Evolutionary conservation across 768 basidiomycete species (phyloP).

Genomic region (Tulasnella sp.): DNA sequence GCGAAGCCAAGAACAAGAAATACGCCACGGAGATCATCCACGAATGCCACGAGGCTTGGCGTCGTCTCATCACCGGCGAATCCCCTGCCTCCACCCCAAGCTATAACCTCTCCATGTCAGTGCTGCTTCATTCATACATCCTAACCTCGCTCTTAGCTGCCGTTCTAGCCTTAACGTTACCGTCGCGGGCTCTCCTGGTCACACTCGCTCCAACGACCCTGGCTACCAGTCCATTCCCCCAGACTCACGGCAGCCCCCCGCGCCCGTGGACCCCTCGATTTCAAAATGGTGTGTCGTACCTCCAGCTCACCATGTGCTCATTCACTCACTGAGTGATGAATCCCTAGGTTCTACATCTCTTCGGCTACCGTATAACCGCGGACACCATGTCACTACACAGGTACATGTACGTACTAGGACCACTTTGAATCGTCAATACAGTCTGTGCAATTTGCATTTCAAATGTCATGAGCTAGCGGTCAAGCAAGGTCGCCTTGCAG

Average conservation of each 20-base stretch:
- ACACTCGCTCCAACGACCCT: constrained; percentile 48
- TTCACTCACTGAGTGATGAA: neutral
- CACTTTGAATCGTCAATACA: neutral
- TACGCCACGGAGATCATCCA: constrained; percentile 99
- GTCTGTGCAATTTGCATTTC: neutral
- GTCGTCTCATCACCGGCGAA: constrained; percentile 77
- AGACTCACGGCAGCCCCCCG: constrained; percentile 74
- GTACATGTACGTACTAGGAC: neutral
- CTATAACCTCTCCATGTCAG: constrained; percentile 80
- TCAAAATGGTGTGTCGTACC: constrained; percentile 49
- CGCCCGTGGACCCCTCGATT: constrained; percentile 80
- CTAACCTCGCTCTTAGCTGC: constrained; percentile 3
- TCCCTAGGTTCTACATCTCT: constrained; percentile 63
- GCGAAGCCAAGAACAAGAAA: constrained; percentile 99
- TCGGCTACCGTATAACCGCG: constrained; percentile 56
- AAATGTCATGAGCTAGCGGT: neutral
- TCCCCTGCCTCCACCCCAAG: constrained; percentile 50
- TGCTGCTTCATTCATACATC: constrained; percentile 16
- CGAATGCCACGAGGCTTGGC: constrained; percentile 98
- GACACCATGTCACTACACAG: neutral
- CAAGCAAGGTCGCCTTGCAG: too few relatives aligned
- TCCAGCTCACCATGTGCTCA: neutral
- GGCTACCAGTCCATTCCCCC: constrained; percentile 53
- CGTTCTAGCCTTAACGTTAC: constrained; percentile 63
- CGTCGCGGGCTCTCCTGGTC: constrained; percentile 58